Conservation (phyloP, 306 rosid genomes). For the Spatholobus suberectus region DNA sequence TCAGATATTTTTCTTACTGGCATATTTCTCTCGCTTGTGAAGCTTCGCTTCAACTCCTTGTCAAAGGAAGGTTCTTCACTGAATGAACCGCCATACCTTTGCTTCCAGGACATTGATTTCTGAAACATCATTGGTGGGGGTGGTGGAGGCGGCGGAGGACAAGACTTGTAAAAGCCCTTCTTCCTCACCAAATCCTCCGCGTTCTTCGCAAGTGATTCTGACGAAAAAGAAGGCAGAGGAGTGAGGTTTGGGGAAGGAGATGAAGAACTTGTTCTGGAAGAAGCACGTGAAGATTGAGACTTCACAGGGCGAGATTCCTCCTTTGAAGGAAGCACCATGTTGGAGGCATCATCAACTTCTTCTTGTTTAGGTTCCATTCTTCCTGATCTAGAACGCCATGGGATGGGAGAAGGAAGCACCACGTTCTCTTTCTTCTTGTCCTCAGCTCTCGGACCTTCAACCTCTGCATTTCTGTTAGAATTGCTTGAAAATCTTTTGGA, state of each 20-base stretch:
- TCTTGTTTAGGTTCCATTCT: constrained; percentile 64
- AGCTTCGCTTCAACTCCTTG: constrained; percentile 61
- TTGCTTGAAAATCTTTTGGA: constrained; percentile 57
- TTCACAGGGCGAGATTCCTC: constrained; percentile 38
- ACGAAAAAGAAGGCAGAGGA: constrained; percentile 30
- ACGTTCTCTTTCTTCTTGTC: constrained; percentile 46
- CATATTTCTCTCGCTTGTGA: constrained; percentile 53
- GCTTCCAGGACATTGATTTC: constrained; percentile 53
- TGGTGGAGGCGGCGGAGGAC: constrained; percentile 72
- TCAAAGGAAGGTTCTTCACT: constrained; percentile 32
- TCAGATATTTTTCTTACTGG: not conserved
- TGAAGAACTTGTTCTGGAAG: constrained; percentile 49
- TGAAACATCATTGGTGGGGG: constrained; percentile 49
- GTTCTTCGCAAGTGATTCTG: constrained; percentile 68
- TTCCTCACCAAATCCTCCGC: constrained; percentile 65
- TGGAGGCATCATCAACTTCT: constrained; percentile 23
- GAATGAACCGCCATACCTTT: not conserved
- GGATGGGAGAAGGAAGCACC: constrained; percentile 89
- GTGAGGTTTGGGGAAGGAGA: too few relatives aligned
- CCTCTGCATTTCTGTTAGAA: constrained; percentile 45
- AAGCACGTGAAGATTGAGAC: constrained; percentile 47
- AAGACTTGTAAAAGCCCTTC: constrained; percentile 56
- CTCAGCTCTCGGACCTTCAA: constrained; percentile 46
- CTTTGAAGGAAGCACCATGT: constrained; percentile 39
- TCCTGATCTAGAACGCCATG: constrained; percentile 93